These are phyloP conservation scores for Backusella tuberculispora DNA, from an alignment of 192 early-diverging fungal species.

Conservation along the genomic window DNA sequence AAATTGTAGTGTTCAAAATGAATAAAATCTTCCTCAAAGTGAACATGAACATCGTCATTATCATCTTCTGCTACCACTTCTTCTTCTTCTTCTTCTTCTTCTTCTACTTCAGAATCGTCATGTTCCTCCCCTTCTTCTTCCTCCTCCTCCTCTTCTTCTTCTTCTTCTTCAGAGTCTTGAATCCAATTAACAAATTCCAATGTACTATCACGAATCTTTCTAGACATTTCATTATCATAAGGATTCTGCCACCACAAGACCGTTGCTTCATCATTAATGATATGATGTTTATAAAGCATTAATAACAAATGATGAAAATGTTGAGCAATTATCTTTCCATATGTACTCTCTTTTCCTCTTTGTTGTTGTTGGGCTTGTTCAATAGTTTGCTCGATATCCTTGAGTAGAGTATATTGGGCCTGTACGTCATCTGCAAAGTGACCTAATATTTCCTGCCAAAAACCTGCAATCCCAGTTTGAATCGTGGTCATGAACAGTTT, in stretches of 20 bases:
- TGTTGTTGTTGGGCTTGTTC: too few relatives aligned
- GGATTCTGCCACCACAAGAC: constrained; percentile 47
- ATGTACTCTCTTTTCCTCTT: too few relatives aligned
- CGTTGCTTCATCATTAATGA: constrained; percentile 47
- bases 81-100: constrained; percentile 14
- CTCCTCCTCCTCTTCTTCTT: constrained; percentile 16
- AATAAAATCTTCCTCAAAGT: not conserved
- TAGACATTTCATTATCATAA: constrained; percentile 32
- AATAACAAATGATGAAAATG: constrained; percentile 46
- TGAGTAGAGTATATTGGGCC: constrained; percentile 42
- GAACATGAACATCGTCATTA: not conserved
- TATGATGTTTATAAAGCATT: constrained; percentile 50
- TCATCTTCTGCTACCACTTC: constrained; percentile 6
- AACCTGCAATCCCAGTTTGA: constrained; percentile 40
- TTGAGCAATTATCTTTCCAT: constrained; percentile 21
- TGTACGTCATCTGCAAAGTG: constrained; percentile 38
- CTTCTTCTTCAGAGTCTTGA: constrained; percentile 31
- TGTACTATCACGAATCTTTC: constrained; percentile 28
- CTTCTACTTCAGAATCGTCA: too few relatives aligned
- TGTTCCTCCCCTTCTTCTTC: constrained; percentile 2
- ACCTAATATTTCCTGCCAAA: constrained; percentile 47
- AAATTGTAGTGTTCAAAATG: not conserved
- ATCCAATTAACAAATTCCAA: constrained; percentile 46
- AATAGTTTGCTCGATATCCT: constrained; percentile 28
- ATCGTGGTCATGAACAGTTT: constrained; percentile 17